Base-by-base conservation (phyloP, 768 basidiomycete genomes). In the Porphyrellus cyaneotinctus region DNA sequence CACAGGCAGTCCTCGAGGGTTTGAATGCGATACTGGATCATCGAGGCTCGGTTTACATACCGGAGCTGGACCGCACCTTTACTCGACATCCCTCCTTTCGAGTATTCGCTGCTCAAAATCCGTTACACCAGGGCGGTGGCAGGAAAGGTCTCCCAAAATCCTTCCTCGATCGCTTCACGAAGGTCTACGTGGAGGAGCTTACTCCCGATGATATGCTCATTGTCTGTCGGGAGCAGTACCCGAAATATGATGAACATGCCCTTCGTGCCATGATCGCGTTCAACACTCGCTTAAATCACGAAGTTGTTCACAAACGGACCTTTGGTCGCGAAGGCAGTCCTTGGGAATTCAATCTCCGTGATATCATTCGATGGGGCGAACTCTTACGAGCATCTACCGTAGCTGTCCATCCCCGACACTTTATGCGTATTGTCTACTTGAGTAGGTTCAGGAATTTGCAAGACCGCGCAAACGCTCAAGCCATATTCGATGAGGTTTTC, bases 331-430 rank as follows among this genome's bases (percentile, higher is more conserved):
- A 87, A 49, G 95, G 95, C 10, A 78, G 82, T 50, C 97, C 95
- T 6, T 99, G 95, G 95, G 95, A 99, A 65, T 97, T 98, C 75
- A 99, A 99, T 66, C 77, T 99, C 28, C 88, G 95, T 14, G 95
- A 99, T 70, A 77, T 97, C 51, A 81, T 92, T 52, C 83, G 97
- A 41, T 97, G 97, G 95, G 83, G 87, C 31, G 75, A 76, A 0
- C 79, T 87, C 35, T 63, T 84, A 31, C 66, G 67, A 48, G 50
- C 67, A 24, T 59, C 72, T 35, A 44, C 52, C 41, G 56, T 64
- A 36, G 53, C 61, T 41, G 58, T 65, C 26, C 77, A 84, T 64
- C 87, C 92, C 4, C 72, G 74, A 18, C 78, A 84, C 31, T 81
- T 83, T 61, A 74, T 95, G 13, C 77, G 80, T 6, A 79, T 80